Percentiles rank a stretch among this genome's conserved stretches.
These are phyloP conservation scores for Anthostomella pinea DNA, from an alignment of 2,329 filamentous ascomycete species.

Conservation along the genomic window DNA sequence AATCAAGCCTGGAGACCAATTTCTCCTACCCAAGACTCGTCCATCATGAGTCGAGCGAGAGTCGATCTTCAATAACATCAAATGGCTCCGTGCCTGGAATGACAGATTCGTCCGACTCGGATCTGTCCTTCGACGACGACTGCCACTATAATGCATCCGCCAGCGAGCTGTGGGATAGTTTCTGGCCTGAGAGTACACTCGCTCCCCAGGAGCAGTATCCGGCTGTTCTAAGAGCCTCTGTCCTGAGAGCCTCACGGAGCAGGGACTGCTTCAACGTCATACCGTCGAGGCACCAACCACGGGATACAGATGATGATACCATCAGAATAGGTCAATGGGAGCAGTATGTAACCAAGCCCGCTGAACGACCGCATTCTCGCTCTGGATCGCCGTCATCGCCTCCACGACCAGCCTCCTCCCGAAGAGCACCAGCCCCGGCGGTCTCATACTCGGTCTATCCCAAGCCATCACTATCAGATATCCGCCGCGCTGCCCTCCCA, in stretches of 20 bases:
- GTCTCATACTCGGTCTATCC: conserved; percentile 42
- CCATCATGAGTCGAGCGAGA: conserved; percentile 28
- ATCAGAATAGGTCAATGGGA: conserved; percentile 19
- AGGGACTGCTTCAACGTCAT: conserved; percentile 19
- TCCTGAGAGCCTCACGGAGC: conserved; percentile 13
- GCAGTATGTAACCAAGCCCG: conserved; percentile 2
- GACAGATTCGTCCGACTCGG: conserved; percentile 52
- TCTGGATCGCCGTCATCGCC: conserved; percentile 11
- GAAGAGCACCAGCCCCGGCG: conserved; percentile 14
- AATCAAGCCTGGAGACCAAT: conserved; percentile 27
- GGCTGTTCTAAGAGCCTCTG: conserved; percentile 15
- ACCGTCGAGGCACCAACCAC: conserved; percentile 7
- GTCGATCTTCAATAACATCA: conserved; percentile 44
- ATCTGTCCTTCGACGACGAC: conserved; percentile 50
- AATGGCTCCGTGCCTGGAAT: conserved; percentile 46
- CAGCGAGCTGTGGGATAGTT: conserved; percentile 50
- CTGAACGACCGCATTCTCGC: conserved; percentile 28
- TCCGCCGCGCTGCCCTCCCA: conserved; percentile 28
- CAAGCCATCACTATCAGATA: conserved; percentile 25
- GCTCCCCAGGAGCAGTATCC: conserved; percentile 19
- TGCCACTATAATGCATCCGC: conserved; percentile 45
- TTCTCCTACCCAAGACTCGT: conserved; percentile 34
- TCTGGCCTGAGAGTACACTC: conserved; percentile 37
- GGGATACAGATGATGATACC: conserved; percentile 23
- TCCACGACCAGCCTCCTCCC: conserved; percentile 13